Evolutionary conservation across 306 rosid genomes (phyloP).

Genomic region (Cucurbita pepo): DNA sequence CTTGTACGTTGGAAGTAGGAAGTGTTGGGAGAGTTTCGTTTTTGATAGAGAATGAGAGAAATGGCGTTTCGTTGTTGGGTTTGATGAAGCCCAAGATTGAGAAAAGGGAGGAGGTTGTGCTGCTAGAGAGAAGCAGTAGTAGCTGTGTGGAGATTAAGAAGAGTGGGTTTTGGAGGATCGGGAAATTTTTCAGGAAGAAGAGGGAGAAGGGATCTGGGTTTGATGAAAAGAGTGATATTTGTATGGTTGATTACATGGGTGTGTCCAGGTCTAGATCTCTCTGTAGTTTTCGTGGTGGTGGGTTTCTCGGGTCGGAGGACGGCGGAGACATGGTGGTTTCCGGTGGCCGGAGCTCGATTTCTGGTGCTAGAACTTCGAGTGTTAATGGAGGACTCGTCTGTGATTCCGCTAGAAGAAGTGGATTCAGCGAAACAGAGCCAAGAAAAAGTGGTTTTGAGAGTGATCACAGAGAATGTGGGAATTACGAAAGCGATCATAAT

Average conservation of each 20-base stretch:
- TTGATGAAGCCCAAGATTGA: slow-evolving; percentile 22
- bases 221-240: slow-evolving; percentile 57
- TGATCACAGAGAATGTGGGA: slow-evolving; percentile 20
- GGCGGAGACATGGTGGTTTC: slow-evolving; percentile 58
- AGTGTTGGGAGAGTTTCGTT: slow-evolving; percentile 88
- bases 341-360: slow-evolving; percentile 83
- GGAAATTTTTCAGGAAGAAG: slow-evolving; percentile 62
- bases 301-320: slow-evolving; percentile 61
- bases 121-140: slow-evolving; percentile 58
- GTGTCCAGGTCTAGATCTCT: slow-evolving; percentile 88
- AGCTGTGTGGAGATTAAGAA: slow-evolving; percentile 59
- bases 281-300: slow-evolving; percentile 73
- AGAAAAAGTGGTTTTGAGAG: slow-evolving; percentile 68
- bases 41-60: slow-evolving; percentile 72
- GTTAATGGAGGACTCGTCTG: slow-evolving; percentile 56
- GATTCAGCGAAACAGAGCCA: slow-evolving; percentile 79
- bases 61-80: slow-evolving; percentile 9
- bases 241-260: slow-evolving; percentile 45
- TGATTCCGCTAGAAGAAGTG: slow-evolving; percentile 87
- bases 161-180: slow-evolving; percentile 56
- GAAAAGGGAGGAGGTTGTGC: slow-evolving; percentile 29
- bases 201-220: slow-evolving; percentile 45
- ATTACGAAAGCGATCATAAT: slow-evolving; percentile 9
- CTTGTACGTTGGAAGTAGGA: slow-evolving; percentile 72
- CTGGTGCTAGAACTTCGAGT: slow-evolving; percentile 88